Evolutionary conservation across 208 protist species (phyloP), one percentile per base, ranked within the genome.

Genomic region (Acanthamoeba healyi): DNA sequence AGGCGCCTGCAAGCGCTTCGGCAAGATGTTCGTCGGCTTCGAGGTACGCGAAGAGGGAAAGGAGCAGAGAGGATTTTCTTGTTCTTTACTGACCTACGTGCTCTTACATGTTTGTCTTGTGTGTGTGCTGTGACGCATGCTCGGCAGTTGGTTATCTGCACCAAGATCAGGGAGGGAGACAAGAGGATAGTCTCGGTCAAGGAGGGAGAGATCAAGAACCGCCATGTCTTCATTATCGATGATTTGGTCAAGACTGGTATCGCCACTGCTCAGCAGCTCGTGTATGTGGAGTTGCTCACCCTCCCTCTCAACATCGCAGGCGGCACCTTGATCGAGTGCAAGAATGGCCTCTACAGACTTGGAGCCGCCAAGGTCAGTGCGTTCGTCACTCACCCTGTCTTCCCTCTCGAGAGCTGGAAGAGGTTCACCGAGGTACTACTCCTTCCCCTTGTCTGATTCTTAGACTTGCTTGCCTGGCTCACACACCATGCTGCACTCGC

Each of bases 171-270:
- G 14, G 95, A 95, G 26, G 95, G 94, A 26, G 91, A 97, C 93
- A 94, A 94, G 88, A 92, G 96, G n/a, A 94, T 96, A 1, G 89
- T 97, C 42, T 67, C 54, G 15, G 34, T 97, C 6, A 96, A 86
- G 86, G 96, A 97, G 61, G 96, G 95, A 14, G 87, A 95, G 26
- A 65, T 92, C 40, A 58, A 67, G 17, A 96, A 95, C 29, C 40
- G 74, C 2, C 95, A 96, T 56, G 92, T 96, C 44, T 87, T 97
- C 14, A 96, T 97, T 67, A 95, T 97, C 6, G 96, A 97, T 36
- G 96, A 97, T 63, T 42, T 97, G 5, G 96, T 97, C 22, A 70
- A 97, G 87, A 96, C 96, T 1, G 96, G 93, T 95, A 44, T 9
- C 14, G 10, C 34, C 7, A 2, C 10, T 6, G 44, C 32, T 65